Base-by-base conservation (phyloP, 2,329 filamentous ascomycete genomes). In the Aspergillus proliferans region DNA sequence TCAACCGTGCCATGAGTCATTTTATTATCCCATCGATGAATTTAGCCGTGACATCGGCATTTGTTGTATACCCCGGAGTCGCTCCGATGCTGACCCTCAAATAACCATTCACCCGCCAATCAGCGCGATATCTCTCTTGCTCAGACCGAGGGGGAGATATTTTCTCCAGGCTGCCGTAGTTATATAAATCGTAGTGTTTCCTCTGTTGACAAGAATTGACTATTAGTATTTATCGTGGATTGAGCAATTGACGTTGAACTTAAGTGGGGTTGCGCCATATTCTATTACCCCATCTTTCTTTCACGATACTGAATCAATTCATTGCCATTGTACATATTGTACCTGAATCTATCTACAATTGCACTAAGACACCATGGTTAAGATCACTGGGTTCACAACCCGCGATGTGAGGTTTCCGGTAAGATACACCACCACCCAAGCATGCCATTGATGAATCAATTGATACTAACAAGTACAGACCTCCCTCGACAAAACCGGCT, bases 401-500 rank as follows among this genome's bases (percentile, higher is more conserved):
- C 79, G 84, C 64, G 86, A 89, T 73, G 84, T 89, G 66, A 82
- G 86, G 59, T 89, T 89, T 67, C 86, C 86, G 40, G 73, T 75
- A 71, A 51, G 68, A 63, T 14, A 8, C 12, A 52, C 19, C 5
- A 12, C 24, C 9, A 8, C 24, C 7, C n/a, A 6, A 34, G 10
- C 2, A n/a, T 15, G 15, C 1, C 14, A 21, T 9, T 46, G 48
- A 24, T 38, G 7, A 24, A 43, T 8, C 22, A 24, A 30, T 33
- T 21, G 1, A 28, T 47, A 21, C 10, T 6, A 22, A 47, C 6
- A 45, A 26, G 26, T n/a, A n/a, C 53, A 81, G 69, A 96, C 90
- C n/a, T 95, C 90, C 38, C 83, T 96, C 52, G 89, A 95, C 73
- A 93, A 92, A 75, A 95, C 89, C n/a, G 90, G 90, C 62, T 94